phyloP scores from a whole-genome alignment of 371 early-diverging fungal genomes.

The Rhizomucor pusillus region DNA sequence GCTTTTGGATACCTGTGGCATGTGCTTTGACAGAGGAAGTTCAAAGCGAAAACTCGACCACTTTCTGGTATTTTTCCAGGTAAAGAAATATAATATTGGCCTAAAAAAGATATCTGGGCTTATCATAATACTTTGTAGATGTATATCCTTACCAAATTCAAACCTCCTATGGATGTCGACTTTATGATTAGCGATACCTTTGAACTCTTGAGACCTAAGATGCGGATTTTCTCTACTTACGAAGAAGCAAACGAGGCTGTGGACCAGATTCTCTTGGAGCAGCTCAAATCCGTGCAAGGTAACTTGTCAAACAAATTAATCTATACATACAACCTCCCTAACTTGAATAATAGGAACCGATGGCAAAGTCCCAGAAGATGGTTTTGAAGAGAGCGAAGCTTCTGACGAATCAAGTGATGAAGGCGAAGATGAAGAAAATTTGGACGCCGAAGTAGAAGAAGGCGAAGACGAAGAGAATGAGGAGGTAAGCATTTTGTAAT shows the following conservation, averaged over 20 bases:
- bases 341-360: too few species aligned
- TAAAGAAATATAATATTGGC: slow-evolving; percentile 9
- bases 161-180: slow-evolving; percentile 86
- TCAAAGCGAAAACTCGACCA: slow-evolving; percentile 67
- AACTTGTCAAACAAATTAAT: too few species aligned
- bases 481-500: too few species aligned
- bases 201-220: slow-evolving; percentile 73
- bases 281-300: slow-evolving; percentile 50
- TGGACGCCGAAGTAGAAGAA: slow-evolving; percentile 48
- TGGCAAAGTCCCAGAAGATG: slow-evolving; percentile 38
- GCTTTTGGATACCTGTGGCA: slow-evolving; percentile 86
- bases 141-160: slow-evolving; percentile 82
- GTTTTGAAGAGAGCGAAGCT: slow-evolving; percentile 42
- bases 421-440: slow-evolving; percentile 45
- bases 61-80: slow-evolving; percentile 78
- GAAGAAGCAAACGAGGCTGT: slow-evolving; percentile 80
- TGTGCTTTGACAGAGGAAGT: slow-evolving; percentile 73
- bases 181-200: slow-evolving; percentile 83
- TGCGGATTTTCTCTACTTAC: slow-evolving; percentile 58
- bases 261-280: slow-evolving; percentile 52
- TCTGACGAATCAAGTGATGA: slow-evolving; percentile 39
- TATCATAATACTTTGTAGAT: slow-evolving; percentile 40
- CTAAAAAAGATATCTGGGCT: neutral
- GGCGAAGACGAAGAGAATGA: slow-evolving; percentile 23
- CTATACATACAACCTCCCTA: too few species aligned